phyloP scores from a whole-genome alignment of 2,329 filamentous ascomycete genomes.

The Chaetomiaceae sp. region DNA sequence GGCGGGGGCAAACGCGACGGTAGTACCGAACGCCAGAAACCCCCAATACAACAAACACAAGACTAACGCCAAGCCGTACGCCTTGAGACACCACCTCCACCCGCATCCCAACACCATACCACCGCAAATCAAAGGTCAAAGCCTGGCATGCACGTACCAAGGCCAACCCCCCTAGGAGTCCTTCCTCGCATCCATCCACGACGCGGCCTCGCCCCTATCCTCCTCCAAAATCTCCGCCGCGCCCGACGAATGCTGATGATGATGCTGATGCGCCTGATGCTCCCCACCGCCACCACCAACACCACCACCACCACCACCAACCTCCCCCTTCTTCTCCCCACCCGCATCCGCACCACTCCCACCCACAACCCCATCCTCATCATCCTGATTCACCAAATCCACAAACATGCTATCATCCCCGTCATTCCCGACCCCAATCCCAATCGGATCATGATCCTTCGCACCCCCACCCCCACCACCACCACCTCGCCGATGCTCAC shows the following conservation, averaged over 20 bases:
- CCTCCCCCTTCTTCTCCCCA: constrained; percentile 33
- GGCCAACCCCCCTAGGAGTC: constrained; percentile 9
- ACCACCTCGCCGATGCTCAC: constrained; percentile 18
- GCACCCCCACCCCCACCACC: neutral
- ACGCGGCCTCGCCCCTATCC: constrained; percentile 16
- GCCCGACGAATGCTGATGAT: constrained; percentile 6
- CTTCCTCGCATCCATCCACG: constrained; percentile 17
- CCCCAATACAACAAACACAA: too few species aligned
- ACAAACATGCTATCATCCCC: constrained; percentile 50
- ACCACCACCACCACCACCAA: too few species aligned
- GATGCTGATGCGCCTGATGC: constrained; percentile 4
- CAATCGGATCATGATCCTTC: constrained; percentile 24
- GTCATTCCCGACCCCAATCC: constrained; percentile 29
- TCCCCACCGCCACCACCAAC: too few species aligned
- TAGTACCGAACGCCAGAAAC: too few species aligned
- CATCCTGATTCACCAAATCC: constrained; percentile 49
- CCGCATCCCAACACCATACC: neutral
- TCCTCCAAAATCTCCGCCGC: constrained; percentile 16
- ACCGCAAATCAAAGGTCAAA: neutral
- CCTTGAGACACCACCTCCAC: too few species aligned
- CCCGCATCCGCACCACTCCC: too few species aligned
- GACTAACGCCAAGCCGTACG: too few species aligned
- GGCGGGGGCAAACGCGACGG: too few species aligned
- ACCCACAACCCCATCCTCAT: too few species aligned
- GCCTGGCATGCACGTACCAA: neutral